phyloP scores from a whole-genome alignment of 2,329 filamentous ascomycete genomes.

The Exophiala sp. region DNA sequence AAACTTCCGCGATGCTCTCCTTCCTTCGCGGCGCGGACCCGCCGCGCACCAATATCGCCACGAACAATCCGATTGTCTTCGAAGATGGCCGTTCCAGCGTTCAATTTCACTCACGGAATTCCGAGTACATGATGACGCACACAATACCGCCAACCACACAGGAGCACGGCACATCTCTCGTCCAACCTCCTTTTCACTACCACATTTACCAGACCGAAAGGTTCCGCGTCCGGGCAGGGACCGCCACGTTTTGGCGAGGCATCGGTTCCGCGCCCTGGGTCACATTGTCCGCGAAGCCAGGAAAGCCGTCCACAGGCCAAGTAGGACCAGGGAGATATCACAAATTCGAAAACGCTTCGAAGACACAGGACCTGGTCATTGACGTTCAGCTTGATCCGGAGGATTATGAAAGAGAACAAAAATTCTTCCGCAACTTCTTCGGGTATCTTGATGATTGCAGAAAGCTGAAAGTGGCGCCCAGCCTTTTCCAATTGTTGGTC shows the following conservation, averaged over 20 bases:
- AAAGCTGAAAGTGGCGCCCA: conserved; percentile 11
- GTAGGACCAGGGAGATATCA: background rate
- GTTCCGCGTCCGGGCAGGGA: conserved; percentile 24
- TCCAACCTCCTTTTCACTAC: conserved; percentile 28
- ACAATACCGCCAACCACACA: conserved; percentile 18
- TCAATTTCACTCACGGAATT: conserved; percentile 22
- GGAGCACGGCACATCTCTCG: conserved; percentile 18
- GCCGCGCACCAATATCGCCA: conserved; percentile 18
- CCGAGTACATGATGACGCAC: conserved; percentile 26
- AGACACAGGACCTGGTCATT: conserved; percentile 19
- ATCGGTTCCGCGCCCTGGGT: conserved; percentile 12
- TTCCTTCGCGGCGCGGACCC: conserved; percentile 23
- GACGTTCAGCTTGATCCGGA: conserved; percentile 25
- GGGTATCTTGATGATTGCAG: conserved; percentile 26
- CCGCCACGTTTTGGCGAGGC: conserved; percentile 23
- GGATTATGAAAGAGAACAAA: conserved; percentile 20
- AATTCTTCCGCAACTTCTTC: conserved; percentile 27
- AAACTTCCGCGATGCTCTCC: no score
- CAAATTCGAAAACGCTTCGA: conserved; percentile 23
- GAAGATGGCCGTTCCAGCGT: conserved; percentile 24
- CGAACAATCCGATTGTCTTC: conserved; percentile 26
- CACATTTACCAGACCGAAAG: conserved; percentile 29
- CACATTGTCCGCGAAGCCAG: conserved; percentile 9
- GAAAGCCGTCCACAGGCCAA: background rate
- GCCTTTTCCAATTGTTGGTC: conserved; percentile 26